A percentile compares a stretch with the other conserved stretches of the same genome.
Evolutionary conservation across 306 rosid species (phyloP).

Genomic region (Quercus bicolor): DNA sequence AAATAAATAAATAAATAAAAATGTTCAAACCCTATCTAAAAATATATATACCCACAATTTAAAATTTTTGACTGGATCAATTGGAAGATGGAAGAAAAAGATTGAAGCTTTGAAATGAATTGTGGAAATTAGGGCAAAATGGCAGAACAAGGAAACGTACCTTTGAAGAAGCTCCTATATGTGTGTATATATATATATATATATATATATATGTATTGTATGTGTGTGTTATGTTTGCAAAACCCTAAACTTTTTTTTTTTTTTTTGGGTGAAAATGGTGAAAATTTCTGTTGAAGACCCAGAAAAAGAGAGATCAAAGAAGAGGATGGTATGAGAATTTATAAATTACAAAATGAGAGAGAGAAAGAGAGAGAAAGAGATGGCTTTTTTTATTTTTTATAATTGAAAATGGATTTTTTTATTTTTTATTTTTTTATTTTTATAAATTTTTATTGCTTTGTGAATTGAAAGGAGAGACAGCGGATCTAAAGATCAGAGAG

Average conservation of each 20-base stretch:
- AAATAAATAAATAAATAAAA: slow-evolving; percentile 27
- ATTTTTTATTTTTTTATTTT: no score
- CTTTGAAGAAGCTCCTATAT: slow-evolving; percentile 37
- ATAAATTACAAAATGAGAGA: slow-evolving; percentile 14
- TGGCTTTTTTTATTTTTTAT: not conserved
- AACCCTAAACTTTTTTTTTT: slow-evolving; percentile 29
- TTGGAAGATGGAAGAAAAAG: slow-evolving; percentile 5
- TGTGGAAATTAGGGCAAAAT: slow-evolving; percentile 20
- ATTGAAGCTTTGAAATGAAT: slow-evolving; percentile 27
- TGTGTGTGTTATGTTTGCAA: not conserved
- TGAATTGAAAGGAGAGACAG: not conserved
- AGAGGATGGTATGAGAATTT: slow-evolving; percentile 25
- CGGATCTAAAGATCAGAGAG: slow-evolving; percentile 6
- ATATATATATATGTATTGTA: no score
- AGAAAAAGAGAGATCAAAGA: slow-evolving; percentile 17
- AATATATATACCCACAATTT: not conserved
- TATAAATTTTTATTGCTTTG: not conserved
- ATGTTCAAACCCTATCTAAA: not conserved
- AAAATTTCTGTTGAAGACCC: slow-evolving; percentile 25
- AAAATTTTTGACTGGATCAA: slow-evolving; percentile 25
- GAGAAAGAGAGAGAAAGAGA: slow-evolving; percentile 21
- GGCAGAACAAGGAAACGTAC: slow-evolving; percentile 32
- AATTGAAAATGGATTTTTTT: not conserved
- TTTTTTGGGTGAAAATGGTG: not conserved
- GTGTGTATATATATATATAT: not conserved